Percentiles rank a stretch among this genome's conserved stretches.
Evolutionary conservation across 225 moss, liverwort and hornwort species (phyloP).

Genomic region (Pseudoscleropodium purum): DNA sequence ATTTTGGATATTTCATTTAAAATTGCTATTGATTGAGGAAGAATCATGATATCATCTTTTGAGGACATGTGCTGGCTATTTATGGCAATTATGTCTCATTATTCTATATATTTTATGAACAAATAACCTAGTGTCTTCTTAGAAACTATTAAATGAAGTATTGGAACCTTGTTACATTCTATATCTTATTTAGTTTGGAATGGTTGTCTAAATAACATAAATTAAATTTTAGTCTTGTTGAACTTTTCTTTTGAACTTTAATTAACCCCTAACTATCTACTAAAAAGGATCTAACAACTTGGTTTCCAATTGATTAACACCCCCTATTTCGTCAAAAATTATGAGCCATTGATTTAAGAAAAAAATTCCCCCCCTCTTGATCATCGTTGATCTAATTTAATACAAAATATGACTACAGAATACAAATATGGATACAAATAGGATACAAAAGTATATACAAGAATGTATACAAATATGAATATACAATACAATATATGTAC

Average conservation of each 20-base stretch:
- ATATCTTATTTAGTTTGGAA: neutral
- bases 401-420: too few species aligned
- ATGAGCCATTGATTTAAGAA: too few species aligned
- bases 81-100: neutral
- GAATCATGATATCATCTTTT: neutral
- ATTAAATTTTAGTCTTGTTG: neutral
- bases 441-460: too few species aligned
- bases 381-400: too few species aligned
- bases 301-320: too few species aligned
- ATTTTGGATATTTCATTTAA: neutral
- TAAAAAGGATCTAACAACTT: too few species aligned
- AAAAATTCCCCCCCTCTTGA: too few species aligned
- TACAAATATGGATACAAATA: too few species aligned
- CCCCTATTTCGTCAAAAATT: too few species aligned
- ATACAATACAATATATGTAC: too few species aligned
- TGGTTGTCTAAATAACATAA: neutral
- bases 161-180: accelerated
- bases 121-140: neutral
- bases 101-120: neutral
- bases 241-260: neutral
- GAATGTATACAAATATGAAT: too few species aligned
- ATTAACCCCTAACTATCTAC: neutral
- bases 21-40: neutral
- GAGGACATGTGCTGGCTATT: accelerated
- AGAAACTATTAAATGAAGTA: neutral